Base-by-base conservation (phyloP, 768 basidiomycete species). In the Pulveroboletus sp. region DNA sequence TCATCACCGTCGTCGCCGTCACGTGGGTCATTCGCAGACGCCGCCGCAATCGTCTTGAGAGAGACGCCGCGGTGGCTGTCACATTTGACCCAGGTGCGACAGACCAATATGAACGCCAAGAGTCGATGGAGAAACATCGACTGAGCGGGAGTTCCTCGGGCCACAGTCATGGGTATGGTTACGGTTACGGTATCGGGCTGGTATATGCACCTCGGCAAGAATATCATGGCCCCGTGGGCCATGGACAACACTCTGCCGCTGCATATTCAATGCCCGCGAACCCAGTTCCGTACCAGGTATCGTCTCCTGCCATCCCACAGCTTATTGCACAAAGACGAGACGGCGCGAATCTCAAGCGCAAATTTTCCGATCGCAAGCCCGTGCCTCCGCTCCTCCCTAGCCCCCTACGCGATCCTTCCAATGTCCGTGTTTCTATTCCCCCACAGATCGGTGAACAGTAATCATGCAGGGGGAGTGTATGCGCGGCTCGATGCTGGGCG, bases 21-120 rank as follows among this genome's bases (percentile, higher is more conserved):
- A 80, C 79, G 0, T 76, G 75, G 58, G 64, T 69, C 11, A 42
- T 85, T 39, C 78, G 85, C 42, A 73, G 76, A 47, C 74, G 73
- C 41, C 70, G 71, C 17, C 73, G 73, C 50, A 68, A 71, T 39
- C 69, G 66, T 36, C 49, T 69, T 71, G 54, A 63, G 67, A 39
- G 62, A 38, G 67, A 65, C 31, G 33, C 57, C 6, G 63, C 74
- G 4, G 75, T 76, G 14, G 78, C 81, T 0, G 64, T 82, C 17
- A 75, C 74, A 6, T 83, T 83, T 53, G 79, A 82, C 67, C 80
- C 57, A 45, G 63, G 49, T 53, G 62, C 36, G 57, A 57, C 46
- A 43, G 64, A 54, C 17, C 56, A 28, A 49, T 69, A 65, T 44
- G 68, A 64, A 46, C 61, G 54, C 39, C 27, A 28, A 28, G 36